A percentile compares a stretch with the other conserved stretches of the same genome.
phyloP scores from a whole-genome alignment of 2,329 filamentous ascomycete species.

The Penicillium crustosum region DNA sequence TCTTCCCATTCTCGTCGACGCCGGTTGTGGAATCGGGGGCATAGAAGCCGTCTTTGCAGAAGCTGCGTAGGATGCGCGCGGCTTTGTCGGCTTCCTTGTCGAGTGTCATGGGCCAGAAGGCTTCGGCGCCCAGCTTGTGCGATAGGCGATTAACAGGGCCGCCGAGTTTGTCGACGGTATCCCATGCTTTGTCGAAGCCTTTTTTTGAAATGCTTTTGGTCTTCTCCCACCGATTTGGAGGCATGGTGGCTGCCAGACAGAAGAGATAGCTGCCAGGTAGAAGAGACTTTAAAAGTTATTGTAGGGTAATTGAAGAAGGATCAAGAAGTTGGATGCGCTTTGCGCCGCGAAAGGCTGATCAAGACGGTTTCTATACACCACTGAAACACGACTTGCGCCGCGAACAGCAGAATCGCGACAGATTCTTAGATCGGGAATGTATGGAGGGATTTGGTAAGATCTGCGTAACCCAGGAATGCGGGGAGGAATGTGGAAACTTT shows the following conservation, averaged over 20 bases:
- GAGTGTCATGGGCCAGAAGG: constrained; percentile 80
- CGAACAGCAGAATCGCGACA: constrained; percentile 18
- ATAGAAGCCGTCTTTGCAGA: constrained; percentile 79
- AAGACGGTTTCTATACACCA: constrained; percentile 13
- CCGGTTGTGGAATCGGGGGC: constrained; percentile 54
- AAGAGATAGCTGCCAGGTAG: neutral
- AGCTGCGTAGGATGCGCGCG: constrained; percentile 82
- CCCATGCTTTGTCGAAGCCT: constrained; percentile 73
- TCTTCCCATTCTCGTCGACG: constrained; percentile 45
- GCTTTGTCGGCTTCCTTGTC: constrained; percentile 92
- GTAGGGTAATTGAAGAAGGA: neutral
- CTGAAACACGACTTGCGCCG: constrained; percentile 16
- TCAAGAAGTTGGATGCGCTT: neutral
- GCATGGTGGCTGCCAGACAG: constrained; percentile 26
- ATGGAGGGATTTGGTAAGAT: constrained; percentile 16
- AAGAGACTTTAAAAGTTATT: neutral
- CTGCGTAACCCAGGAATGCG: constrained; percentile 19
- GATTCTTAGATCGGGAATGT: constrained; percentile 21
- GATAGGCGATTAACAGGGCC: constrained; percentile 76
- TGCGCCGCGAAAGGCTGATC: neutral
- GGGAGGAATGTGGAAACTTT: constrained; percentile 9
- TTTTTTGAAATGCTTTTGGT: constrained; percentile 56
- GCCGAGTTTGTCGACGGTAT: constrained; percentile 66
- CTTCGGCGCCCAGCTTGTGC: constrained; percentile 77
- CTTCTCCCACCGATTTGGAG: constrained; percentile 58